Evolutionary conservation across 768 basidiomycete genomes (phyloP), one percentile per base, ranked within the genome.

Genomic region (Tulasnella sp.): DNA sequence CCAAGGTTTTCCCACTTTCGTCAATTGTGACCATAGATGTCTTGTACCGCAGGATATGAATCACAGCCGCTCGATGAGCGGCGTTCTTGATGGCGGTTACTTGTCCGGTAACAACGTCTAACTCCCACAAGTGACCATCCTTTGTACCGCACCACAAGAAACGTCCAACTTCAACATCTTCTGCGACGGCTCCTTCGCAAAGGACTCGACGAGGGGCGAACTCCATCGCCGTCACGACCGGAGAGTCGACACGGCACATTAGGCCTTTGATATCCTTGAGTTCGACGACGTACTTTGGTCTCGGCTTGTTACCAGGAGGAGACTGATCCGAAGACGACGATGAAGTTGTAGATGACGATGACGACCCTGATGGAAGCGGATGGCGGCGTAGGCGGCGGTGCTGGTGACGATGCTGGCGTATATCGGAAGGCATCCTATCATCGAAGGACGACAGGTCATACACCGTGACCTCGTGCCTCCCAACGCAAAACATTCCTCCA

Each of bases 131-230:
- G 67, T 85, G 81, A 0, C 94, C 94, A 23, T 94, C 90, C 70
- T 86, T 91, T 27, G 89, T 89, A 3, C 93, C 94, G 9, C 84
- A 70, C 93, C 93, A 97, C 2, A 91, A 63, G 54, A 78, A 74
- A 29, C 73, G 73, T 2, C 85, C 87, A 15, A 76, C 72, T 51
- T 83, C 78, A 9, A 69, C 68, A 21, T 46, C 41, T 15, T 23
- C 14, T 6, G 23, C 9, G n/a, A n/a, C n/a, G 15, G 27, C 41
- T n/a, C 42, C 55, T 6, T 46, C 31, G 19, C 37, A 31, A n/a
- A 69, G 63, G 8, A 67, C 63, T 2, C 61, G 63, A 2, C 75
- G 74, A 0, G 83, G 76, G 14, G 83, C 75, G 66, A 92, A 88
- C 67, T 84, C 89, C 69, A 94, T 74, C 19, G 82, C 80, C 1